phyloP scores from a whole-genome alignment of 2,329 filamentous ascomycete genomes.

The Cryphonectria japonica region DNA sequence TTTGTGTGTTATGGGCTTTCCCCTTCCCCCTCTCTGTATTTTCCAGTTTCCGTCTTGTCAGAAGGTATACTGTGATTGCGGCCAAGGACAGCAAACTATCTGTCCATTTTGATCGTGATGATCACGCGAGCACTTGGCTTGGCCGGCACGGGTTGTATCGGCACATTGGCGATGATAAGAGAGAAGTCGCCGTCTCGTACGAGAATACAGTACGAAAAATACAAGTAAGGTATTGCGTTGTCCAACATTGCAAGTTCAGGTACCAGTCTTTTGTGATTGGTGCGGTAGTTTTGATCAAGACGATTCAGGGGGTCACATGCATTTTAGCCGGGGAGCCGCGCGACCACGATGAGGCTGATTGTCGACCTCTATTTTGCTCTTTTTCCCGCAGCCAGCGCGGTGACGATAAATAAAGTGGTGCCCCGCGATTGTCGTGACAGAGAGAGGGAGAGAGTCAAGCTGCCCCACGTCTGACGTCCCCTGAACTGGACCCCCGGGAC shows the following conservation, averaged over 20 bases:
- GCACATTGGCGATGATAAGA: not conserved
- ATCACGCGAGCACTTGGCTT: not conserved
- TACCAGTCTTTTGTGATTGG: constrained; percentile 27
- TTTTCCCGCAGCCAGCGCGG: not conserved
- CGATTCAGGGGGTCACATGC: constrained; percentile 13
- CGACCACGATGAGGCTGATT: constrained; percentile 26
- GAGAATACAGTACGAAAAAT: not conserved
- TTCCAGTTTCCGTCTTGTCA: too few relatives aligned
- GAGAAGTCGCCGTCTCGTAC: constrained; percentile 5
- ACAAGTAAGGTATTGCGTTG: too few relatives aligned
- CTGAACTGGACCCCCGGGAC: too few relatives aligned
- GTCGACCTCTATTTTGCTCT: constrained; percentile 18
- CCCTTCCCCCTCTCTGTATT: too few relatives aligned
- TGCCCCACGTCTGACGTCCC: constrained; percentile 18
- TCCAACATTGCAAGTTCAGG: constrained; percentile 16
- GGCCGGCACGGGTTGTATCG: not conserved
- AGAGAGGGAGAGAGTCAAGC: not conserved
- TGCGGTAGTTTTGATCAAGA: constrained; percentile 20
- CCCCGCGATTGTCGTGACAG: not conserved
- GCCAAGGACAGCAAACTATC: not conserved
- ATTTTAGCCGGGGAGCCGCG: constrained; percentile 24
- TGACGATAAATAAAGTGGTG: constrained; percentile 1
- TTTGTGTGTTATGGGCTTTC: not conserved
- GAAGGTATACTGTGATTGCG: not conserved
- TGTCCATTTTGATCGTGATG: not conserved